Evolutionary conservation across 306 rosid species (phyloP), one percentile per base, ranked within the genome.

Genomic region (Corylus heterophylla): DNA sequence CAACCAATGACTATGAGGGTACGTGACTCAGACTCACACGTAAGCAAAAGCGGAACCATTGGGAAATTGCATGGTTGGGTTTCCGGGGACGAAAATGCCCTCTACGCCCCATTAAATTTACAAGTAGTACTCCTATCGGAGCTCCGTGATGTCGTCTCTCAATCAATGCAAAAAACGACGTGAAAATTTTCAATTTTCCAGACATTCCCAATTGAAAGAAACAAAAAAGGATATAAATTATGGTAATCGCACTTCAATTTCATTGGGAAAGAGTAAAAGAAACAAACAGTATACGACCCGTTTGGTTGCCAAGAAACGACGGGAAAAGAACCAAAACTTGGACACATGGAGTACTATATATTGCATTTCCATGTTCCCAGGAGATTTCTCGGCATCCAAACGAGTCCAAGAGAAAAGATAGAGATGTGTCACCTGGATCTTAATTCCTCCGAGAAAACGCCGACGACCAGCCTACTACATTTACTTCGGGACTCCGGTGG

Each of bases 341-440:
- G 35, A 20, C 6, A 20, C 25, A 39, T 31, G 20, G 71, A 31
- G 25, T 22, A 22, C 35, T 31, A 63, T 29, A 56, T 56, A 56
- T 7, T 35, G 17, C 42, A 29, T 64, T 8, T 39, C 42, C 52
- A 44, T 18, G 2, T 44, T 69, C 73, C 73, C 25, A 39, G 27
- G 12, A 42, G 13, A 37, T 68, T 68, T 80, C 69, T 47, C 7
- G 35, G 79, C 42, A 80, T 44, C 79, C 76, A 74, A 55, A 48
- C 49, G 37, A n/a, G 54, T 18, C 12, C 25, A 14, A 9, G n/a
- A 47, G 29, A 62, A 42, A 42, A 48, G 49, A 73, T 27, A 50
- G 3, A 52, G 71, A 58, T 0, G 39, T 27, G 25, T 12, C 22
- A 78, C 70, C 55, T 73, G 48, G 68, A 13, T 51, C 27, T 64